Base-by-base conservation (phyloP, 2,329 filamentous ascomycete genomes). In the Venturia effusa region DNA sequence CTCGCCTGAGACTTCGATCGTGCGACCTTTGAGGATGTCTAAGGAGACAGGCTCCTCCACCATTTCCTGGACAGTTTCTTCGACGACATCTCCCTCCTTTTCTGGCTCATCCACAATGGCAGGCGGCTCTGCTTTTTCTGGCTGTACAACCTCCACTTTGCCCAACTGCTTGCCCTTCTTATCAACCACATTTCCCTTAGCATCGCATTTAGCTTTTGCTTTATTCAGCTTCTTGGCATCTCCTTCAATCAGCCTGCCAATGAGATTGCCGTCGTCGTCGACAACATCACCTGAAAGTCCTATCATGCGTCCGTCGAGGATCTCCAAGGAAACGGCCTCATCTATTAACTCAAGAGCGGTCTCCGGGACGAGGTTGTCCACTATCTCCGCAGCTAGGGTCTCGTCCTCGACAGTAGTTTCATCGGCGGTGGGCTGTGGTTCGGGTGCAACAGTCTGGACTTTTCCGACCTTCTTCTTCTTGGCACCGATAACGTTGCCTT, bases 401-500 rank as follows among this genome's bases (percentile, higher is more conserved):
- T 62, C 41, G 4, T 62, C 48, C 48, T 63, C 45, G 10, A 24
- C 22, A 39, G n/a, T n/a, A 24, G 61, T 4, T 43, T 41, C 41
- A n/a, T 63, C 61, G 15, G 45, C 61, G 11, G 24, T 27, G 22
- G 61, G 32, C 27, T 30, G 32, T n/a, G 30, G 13, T 15, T 24
- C 30, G 67, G 79, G 77, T 10, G 79, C 77, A 3, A 81, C 74
- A 24, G 80, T 77, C 68, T 83, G 77, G 66, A 85, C 82, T 67
- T 81, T 82, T 45, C 85, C 85, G 66, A 88, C 79, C 66, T 87
- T 78, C 51, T 85, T 84, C 51, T 85, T 84, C 55, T 84, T 81
- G 71, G 80, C 83, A 71, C 86, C 84, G 69, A 86, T 78, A 64
- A 87, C 83, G 69, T 87, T 84, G 24, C 84, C 85, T 72, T 86